These are phyloP conservation scores for Ottelia alismoides DNA, from an alignment of 106 monocot species.

Conservation along the genomic window DNA sequence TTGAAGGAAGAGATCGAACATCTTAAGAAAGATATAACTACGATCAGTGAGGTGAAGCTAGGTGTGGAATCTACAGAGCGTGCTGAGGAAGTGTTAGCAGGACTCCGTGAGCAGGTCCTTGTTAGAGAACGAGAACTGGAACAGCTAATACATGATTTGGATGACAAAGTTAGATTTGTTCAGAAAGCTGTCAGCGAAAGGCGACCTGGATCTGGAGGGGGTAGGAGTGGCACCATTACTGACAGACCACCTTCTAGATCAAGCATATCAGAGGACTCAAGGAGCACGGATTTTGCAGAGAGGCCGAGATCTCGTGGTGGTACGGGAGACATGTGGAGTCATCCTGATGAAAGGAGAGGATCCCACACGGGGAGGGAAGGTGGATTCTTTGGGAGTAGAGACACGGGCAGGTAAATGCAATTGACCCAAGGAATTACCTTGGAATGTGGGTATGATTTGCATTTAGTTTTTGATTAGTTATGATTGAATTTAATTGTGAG, in stretches of 20 bases:
- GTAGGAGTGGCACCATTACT: slow-evolving; percentile 20
- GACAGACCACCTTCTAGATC: slow-evolving; percentile 42
- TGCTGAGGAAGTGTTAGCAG: slow-evolving; percentile 25
- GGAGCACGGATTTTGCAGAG: slow-evolving; percentile 30
- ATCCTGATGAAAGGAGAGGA: slow-evolving; percentile 45
- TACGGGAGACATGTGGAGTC: slow-evolving; percentile 34
- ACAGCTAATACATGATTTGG: slow-evolving; percentile 34
- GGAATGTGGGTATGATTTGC: too few relatives aligned
- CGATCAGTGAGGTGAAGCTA: slow-evolving; percentile 15
- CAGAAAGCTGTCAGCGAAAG: slow-evolving; percentile 25
- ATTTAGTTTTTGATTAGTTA: too few relatives aligned
- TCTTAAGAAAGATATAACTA: slow-evolving; percentile 30
- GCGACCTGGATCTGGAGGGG: slow-evolving; percentile 54
- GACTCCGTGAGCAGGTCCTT: slow-evolving; percentile 22
- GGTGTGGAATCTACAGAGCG: slow-evolving; percentile 9
- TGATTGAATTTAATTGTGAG: too few relatives aligned
- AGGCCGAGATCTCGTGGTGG: slow-evolving; percentile 75
- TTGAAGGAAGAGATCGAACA: slow-evolving; percentile 63
- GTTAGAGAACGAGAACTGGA: slow-evolving; percentile 62
- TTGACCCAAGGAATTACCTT: too few relatives aligned
- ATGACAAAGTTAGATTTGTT: slow-evolving; percentile 72
- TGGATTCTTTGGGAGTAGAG: slow-evolving; percentile 33
- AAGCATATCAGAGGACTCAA: slow-evolving; percentile 45
- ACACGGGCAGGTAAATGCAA: slow-evolving; percentile 61
- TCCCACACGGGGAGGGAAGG: slow-evolving; percentile 40